Conservation (phyloP, 2,329 filamentous ascomycete species). For the Aspergillus sp. region DNA sequence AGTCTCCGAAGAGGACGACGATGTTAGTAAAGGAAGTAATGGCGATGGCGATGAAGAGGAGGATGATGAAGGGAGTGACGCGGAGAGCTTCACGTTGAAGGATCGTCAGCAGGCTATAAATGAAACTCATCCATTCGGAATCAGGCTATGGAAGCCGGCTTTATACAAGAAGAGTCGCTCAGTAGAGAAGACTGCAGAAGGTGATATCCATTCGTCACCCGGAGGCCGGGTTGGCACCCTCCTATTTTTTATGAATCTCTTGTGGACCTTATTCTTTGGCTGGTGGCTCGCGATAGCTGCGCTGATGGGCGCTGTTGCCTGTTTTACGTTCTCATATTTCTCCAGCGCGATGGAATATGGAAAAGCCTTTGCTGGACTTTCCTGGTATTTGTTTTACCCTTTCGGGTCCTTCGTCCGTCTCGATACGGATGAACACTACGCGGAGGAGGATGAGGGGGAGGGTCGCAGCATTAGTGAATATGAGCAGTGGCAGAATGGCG, state of each 20-base stretch:
- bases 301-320: constrained; percentile 71
- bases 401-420: constrained; percentile 96
- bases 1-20: constrained; percentile 19
- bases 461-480: constrained; percentile 97
- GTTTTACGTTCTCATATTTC: constrained; percentile 75
- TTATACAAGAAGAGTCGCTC: constrained; percentile 97
- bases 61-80: constrained; percentile 76
- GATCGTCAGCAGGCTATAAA: constrained; percentile 98
- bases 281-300: constrained; percentile 90
- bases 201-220: constrained; percentile 93
- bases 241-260: constrained; percentile 81
- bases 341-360: constrained; percentile 85
- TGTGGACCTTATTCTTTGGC: constrained; percentile 90
- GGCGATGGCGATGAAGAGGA: constrained; percentile 56
- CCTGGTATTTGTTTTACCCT: constrained; percentile 87
- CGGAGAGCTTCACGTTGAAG: constrained; percentile 96
- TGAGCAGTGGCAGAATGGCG: constrained; percentile 97
- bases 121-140: constrained; percentile 97
- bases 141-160: constrained; percentile 97
- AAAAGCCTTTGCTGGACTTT: constrained; percentile 76
- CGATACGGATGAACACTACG: constrained; percentile 89
- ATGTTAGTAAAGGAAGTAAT: constrained; percentile 40
- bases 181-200: constrained; percentile 93
- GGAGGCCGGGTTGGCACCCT: constrained; percentile 82
- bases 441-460: constrained; percentile 92